Base-by-base conservation (phyloP, 176 grass and related monocot species). In the Carex kokanica region DNA sequence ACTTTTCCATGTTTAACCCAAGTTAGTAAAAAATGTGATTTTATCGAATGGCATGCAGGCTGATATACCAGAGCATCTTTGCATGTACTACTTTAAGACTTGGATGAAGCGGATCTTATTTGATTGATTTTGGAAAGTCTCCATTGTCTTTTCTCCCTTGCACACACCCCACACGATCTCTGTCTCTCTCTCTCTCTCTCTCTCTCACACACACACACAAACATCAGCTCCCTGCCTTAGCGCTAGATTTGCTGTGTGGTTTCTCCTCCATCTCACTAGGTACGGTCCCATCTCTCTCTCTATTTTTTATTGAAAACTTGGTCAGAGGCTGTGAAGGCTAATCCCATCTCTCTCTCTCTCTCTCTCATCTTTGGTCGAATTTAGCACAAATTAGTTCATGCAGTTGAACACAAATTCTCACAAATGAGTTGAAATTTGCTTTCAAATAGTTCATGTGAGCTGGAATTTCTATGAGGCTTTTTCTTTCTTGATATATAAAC, bases 61-160 rank as follows among this genome's bases (percentile, higher is more conserved):
- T 15, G 95, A 98, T 87, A 57, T 98, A 87, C 92, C 95, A 0
- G 90, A 98, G 78, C 92, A 98, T 80, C 84, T 98, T 54, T 91
- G 85, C 64, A 82, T 52, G 38, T 81, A 82, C 87, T 94, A 90
- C 85, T 89, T 94, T 32, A 94, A 32, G 74, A 90, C 81, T 64
- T 98, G 92, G 95, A 63, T 90, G 57, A 93, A 93, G 75, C 91
- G 79, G 87, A 64, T 86, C 74, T 90, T 75, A 78, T 90, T 81
- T 74, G 83, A 89, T 51, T 84, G 83, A 82, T 87, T 58, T 41
- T 83, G 9, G 13, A 13, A 25, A 13, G 69, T 73, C 18, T 8
- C n/a, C 11, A n/a, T 73, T 6, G 8, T 21, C n/a, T 45, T 45
- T 72, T 20, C 38, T 14, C 63, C 63, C 27, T 67, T 40, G 68